phyloP scores from a whole-genome alignment of 257 asterid species.

The Knoxia roxburghii region DNA sequence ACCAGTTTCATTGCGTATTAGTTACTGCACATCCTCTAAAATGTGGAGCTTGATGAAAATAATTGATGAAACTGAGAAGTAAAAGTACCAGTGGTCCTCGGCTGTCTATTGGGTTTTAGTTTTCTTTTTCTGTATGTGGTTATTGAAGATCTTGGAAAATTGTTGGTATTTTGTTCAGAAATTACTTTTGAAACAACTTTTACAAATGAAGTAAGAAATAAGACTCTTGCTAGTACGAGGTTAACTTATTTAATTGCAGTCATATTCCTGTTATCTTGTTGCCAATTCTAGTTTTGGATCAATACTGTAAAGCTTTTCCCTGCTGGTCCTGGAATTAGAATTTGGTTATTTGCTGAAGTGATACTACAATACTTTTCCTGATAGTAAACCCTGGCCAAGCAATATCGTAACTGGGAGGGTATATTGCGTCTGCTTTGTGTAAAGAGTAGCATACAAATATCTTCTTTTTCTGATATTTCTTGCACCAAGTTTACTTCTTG shows the following conservation, averaged over 20 bases:
- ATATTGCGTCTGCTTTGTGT: background rate
- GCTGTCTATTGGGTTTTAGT: background rate
- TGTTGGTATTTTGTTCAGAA: background rate
- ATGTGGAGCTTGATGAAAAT: background rate
- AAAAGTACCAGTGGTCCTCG: background rate
- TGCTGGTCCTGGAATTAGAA: background rate
- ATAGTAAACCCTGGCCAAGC: background rate
- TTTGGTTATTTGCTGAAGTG: background rate
- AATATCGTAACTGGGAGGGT: background rate
- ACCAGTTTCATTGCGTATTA: too few species aligned
- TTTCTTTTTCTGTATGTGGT: background rate
- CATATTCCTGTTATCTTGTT: background rate
- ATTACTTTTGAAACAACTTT: background rate
- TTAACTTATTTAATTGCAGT: background rate
- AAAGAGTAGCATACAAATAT: background rate
- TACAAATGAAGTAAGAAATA: background rate
- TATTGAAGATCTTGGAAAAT: background rate
- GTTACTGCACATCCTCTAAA: background rate
- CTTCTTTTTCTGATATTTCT: background rate
- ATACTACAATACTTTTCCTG: background rate
- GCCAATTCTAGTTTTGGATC: background rate
- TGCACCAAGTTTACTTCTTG: background rate
- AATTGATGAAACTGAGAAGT: background rate
- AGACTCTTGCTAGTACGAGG: background rate
- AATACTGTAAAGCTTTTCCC: background rate